These are phyloP conservation scores for Vitis labrusca DNA, from an alignment of 164 flowering plant genomes.

Conservation along the genomic window DNA sequence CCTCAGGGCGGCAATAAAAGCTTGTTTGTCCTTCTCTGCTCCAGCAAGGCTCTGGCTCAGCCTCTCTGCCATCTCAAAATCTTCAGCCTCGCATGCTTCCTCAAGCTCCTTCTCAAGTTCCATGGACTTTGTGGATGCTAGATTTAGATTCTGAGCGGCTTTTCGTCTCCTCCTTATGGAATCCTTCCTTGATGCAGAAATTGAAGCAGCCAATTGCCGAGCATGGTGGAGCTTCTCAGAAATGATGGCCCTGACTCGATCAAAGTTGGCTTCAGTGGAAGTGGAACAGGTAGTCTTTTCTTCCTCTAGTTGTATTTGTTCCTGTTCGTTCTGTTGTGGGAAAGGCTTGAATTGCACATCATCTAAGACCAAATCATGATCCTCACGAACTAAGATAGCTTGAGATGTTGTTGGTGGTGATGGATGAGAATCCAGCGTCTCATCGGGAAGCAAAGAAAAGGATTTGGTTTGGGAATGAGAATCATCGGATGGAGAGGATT, in stretches of 20 bases:
- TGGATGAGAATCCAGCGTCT: too few relatives aligned
- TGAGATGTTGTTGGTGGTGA: too few relatives aligned
- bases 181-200: slow-evolving; percentile 54
- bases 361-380: too few relatives aligned
- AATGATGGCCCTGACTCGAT: slow-evolving; percentile 35
- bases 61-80: slow-evolving; percentile 76
- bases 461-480: background rate
- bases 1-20: slow-evolving; percentile 29
- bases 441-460: background rate
- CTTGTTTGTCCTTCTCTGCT: slow-evolving; percentile 54
- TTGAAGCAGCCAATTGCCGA: slow-evolving; percentile 35
- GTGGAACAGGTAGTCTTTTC: background rate
- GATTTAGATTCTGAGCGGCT: slow-evolving; percentile 43
- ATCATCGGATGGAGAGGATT: background rate
- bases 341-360: background rate
- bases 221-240: slow-evolving; percentile 40
- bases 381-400: too few relatives aligned
- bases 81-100: slow-evolving; percentile 78
- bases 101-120: slow-evolving; percentile 66
- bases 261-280: slow-evolving; percentile 33
- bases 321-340: background rate
- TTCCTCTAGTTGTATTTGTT: background rate
- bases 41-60: slow-evolving; percentile 63
- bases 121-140: slow-evolving; percentile 36
- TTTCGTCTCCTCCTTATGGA: slow-evolving; percentile 50